A percentile compares a stretch with the other conserved stretches of the same genome.
Conservation (phyloP, 2,329 filamentous ascomycete genomes). For the Aspergillus niger region DNA sequence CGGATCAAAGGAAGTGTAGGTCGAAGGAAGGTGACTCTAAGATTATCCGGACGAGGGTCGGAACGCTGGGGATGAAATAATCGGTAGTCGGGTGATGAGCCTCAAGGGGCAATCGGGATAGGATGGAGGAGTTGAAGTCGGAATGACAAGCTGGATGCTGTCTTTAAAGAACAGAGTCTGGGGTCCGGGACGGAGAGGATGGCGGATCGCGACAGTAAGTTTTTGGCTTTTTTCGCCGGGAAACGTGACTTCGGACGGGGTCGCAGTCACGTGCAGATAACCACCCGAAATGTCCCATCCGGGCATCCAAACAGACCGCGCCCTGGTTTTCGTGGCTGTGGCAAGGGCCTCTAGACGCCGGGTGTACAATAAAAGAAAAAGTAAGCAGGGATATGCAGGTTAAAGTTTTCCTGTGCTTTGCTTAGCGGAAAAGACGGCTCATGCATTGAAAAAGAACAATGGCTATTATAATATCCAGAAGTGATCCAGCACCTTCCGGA, state of each 20-base stretch:
- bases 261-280: conserved; percentile 19
- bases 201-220: conserved; percentile 21
- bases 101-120: background rate
- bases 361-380: background rate
- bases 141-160: conserved; percentile 7
- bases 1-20: conserved; percentile 10
- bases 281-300: conserved; percentile 17
- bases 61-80: background rate
- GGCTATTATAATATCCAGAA: background rate
- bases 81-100: background rate
- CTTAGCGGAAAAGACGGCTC: background rate
- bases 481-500: background rate
- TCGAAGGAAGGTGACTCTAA: conserved; percentile 5
- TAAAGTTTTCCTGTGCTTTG: conserved; percentile 1
- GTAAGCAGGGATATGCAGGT: background rate
- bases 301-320: conserved; percentile 17
- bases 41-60: background rate
- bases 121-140: conserved; percentile 1
- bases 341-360: background rate
- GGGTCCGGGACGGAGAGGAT: conserved; percentile 19
- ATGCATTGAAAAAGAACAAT: background rate
- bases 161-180: conserved; percentile 15
- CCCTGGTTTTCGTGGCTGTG: conserved; percentile 1
- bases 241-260: conserved; percentile 23
- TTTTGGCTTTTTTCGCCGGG: conserved; percentile 26